These are phyloP conservation scores for Thamnidium elegans DNA, from an alignment of 192 early-diverging fungal species.

Conservation along the genomic window DNA sequence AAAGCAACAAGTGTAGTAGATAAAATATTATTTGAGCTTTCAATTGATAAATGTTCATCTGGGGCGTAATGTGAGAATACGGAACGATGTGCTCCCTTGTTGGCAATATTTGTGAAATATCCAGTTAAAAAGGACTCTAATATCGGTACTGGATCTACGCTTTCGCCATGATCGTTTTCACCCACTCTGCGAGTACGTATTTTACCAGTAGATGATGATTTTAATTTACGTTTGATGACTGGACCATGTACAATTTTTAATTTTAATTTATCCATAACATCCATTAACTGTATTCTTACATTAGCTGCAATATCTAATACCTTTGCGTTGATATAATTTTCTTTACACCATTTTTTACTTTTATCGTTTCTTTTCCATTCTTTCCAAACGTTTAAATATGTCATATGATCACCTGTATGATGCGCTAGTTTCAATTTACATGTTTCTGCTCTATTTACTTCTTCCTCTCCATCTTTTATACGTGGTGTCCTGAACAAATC, in stretches of 20 bases:
- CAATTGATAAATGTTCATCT: slow-evolving; percentile 22
- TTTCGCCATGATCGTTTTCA: slow-evolving; percentile 55
- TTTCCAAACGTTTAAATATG: slow-evolving; percentile 77
- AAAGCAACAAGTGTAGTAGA: slow-evolving; percentile 86
- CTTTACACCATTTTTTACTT: slow-evolving; percentile 80
- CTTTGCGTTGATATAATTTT: slow-evolving; percentile 83
- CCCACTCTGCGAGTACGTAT: neutral
- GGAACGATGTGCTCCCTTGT: slow-evolving; percentile 71
- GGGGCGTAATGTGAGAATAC: slow-evolving; percentile 60
- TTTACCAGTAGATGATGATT: slow-evolving; percentile 10
- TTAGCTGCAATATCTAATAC: slow-evolving; percentile 78
- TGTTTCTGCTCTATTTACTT: slow-evolving; percentile 76
- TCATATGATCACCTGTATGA: slow-evolving; percentile 92
- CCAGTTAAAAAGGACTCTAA: slow-evolving; percentile 83
- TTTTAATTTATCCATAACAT: slow-evolving; percentile 81
- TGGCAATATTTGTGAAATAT: slow-evolving; percentile 92
- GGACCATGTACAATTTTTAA: slow-evolving; percentile 33
- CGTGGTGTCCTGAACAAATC: slow-evolving; percentile 84
- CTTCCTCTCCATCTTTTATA: slow-evolving; percentile 49
- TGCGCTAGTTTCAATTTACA: slow-evolving; percentile 82
- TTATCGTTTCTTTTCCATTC: slow-evolving; percentile 73
- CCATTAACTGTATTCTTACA: slow-evolving; percentile 85
- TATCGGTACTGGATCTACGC: slow-evolving; percentile 64
- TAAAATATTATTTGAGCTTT: slow-evolving; percentile 45
- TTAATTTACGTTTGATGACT: slow-evolving; percentile 12